These are phyloP conservation scores for Hymenotorrendiella dingleyae DNA, from an alignment of 2,329 filamentous ascomycete genomes.

Conservation along the genomic window DNA sequence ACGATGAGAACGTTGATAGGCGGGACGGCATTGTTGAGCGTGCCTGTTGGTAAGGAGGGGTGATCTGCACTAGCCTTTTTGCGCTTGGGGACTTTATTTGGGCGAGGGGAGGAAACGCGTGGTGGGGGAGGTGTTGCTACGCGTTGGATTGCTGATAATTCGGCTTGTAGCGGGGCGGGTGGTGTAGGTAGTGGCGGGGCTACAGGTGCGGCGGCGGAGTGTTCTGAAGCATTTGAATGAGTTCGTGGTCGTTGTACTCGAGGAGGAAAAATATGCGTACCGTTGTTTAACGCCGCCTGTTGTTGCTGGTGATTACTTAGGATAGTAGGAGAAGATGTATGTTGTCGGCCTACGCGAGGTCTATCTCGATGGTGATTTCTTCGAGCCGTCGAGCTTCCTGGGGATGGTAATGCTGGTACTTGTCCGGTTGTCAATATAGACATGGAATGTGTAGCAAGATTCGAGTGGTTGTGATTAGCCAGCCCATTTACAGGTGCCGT, in stretches of 20 bases:
- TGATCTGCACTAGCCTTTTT: constrained; percentile 46
- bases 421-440: constrained; percentile 76
- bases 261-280: constrained; percentile 28
- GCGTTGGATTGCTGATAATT: constrained; percentile 37
- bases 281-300: constrained; percentile 21
- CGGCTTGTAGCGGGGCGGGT: constrained; percentile 47
- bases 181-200: constrained; percentile 47
- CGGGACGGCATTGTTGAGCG: constrained; percentile 77
- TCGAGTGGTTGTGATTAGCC: constrained; percentile 15
- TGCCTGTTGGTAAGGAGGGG: constrained; percentile 49
- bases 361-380: constrained; percentile 50
- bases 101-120: constrained; percentile 43
- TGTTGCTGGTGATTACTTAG: constrained; percentile 33
- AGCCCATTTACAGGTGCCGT: constrained; percentile 25
- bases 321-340: constrained; percentile 76
- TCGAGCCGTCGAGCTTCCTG: too few species aligned
- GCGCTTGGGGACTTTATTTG: constrained; percentile 40
- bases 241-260: constrained; percentile 47
- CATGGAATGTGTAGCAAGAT: constrained; percentile 57
- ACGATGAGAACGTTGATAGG: constrained; percentile 97
- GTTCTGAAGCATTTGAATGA: constrained; percentile 50
- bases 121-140: constrained; percentile 40
- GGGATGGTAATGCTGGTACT: constrained; percentile 74
- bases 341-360: constrained; percentile 60
- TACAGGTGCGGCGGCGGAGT: constrained; percentile 37